Conservation (phyloP, 768 basidiomycete genomes). For the Leccinum disarticulatum region DNA sequence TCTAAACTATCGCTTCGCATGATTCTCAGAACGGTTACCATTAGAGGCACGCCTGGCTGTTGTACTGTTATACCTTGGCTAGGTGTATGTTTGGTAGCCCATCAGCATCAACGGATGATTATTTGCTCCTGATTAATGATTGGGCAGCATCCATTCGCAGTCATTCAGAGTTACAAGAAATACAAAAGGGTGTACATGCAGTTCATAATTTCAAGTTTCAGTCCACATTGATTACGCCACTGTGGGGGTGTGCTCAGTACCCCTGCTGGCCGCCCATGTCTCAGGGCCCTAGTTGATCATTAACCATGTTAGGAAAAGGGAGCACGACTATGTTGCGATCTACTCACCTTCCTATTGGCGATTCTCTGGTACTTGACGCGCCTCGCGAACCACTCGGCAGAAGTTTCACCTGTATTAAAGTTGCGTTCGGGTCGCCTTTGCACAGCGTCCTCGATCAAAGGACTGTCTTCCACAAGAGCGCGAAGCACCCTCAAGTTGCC, state of each 20-base stretch:
- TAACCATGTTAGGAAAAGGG: not conserved
- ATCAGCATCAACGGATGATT: not conserved
- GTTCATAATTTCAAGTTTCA: not conserved
- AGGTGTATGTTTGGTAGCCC: not conserved
- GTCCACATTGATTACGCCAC: slow-evolving; percentile 10
- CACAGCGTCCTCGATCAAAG: slow-evolving; percentile 47
- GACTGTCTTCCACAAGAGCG: slow-evolving; percentile 52
- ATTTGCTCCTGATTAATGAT: not conserved
- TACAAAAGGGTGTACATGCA: not conserved
- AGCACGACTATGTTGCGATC: not conserved
- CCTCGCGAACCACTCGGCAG: slow-evolving; percentile 42
- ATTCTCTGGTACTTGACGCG: slow-evolving; percentile 41
- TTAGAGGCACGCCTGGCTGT: not conserved
- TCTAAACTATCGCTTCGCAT: too few species aligned
- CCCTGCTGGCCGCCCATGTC: slow-evolving; percentile 31
- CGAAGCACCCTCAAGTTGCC: slow-evolving; percentile 51
- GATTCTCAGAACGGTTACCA: too few species aligned
- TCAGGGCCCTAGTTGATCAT: slow-evolving; percentile 27
- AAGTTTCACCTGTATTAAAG: slow-evolving; percentile 37
- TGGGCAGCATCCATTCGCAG: not conserved
- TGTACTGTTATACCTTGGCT: too few species aligned
- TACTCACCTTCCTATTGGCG: slow-evolving; percentile 42
- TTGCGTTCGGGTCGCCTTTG: slow-evolving; percentile 36
- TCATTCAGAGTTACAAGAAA: not conserved
- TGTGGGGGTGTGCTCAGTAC: slow-evolving; percentile 29